Conservation (phyloP, 805 yeast genomes). For the Monosporozyma siamensis region DNA sequence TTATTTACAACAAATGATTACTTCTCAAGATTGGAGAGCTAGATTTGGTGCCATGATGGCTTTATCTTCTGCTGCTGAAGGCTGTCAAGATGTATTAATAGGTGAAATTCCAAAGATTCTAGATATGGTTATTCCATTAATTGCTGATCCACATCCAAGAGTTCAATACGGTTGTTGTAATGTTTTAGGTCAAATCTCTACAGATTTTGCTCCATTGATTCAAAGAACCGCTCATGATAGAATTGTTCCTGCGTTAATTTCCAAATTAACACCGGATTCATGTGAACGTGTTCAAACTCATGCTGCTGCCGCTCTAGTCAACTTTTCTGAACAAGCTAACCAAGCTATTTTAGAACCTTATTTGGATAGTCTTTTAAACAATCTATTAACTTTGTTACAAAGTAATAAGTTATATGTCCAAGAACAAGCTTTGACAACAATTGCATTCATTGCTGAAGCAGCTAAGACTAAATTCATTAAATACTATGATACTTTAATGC, state of each 20-base stretch:
- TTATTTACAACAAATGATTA: constrained; percentile 74
- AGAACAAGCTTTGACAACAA: constrained; percentile 93
- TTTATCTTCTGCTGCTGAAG: constrained; percentile 92
- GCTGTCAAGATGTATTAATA: constrained; percentile 82
- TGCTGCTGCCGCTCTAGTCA: constrained; percentile 97
- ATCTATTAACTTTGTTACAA: constrained; percentile 65
- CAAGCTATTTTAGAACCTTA: constrained; percentile 88
- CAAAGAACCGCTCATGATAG: constrained; percentile 73
- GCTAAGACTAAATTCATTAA: constrained; percentile 81
- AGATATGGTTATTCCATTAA: constrained; percentile 77
- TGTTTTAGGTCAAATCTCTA: constrained; percentile 92
- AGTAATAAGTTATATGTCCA: constrained; percentile 89
- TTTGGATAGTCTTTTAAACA: constrained; percentile 67
- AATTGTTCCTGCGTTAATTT: constrained; percentile 79
- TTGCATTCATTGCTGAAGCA: constrained; percentile 95
- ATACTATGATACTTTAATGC: constrained; percentile 93
- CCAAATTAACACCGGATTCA: constrained; percentile 61
- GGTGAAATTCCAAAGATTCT: constrained; percentile 72
- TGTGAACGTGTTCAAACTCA: constrained; percentile 94
- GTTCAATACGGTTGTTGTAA: constrained; percentile 97
- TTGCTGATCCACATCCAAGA: constrained; percentile 81
- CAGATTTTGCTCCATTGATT: constrained; percentile 86
- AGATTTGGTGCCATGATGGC: constrained; percentile 98
- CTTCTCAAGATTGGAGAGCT: constrained; percentile 78
- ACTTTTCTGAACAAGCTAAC: constrained; percentile 85